phyloP scores from a whole-genome alignment of 1,139 yeast species.

The Komagataea norvegica region DNA sequence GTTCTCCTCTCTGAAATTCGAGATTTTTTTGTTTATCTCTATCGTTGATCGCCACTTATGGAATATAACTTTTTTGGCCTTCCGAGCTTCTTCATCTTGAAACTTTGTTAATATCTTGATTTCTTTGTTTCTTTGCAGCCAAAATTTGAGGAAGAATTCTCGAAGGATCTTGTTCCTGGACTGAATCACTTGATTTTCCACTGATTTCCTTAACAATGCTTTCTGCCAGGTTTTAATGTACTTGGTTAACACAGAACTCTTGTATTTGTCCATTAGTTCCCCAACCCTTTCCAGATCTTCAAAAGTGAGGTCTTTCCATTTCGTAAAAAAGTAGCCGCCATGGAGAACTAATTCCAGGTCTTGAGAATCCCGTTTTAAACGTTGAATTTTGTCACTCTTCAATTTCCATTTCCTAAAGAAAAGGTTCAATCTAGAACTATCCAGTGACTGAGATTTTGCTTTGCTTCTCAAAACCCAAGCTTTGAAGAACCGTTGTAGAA shows the following conservation, averaged over 20 bases:
- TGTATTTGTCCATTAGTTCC: constrained; percentile 12
- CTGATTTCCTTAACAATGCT: constrained; percentile 11
- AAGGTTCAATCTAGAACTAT: neutral
- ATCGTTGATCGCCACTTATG: constrained; percentile 18
- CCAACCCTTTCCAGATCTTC: constrained; percentile 1
- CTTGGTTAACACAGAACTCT: constrained; percentile 11
- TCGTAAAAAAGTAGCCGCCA: constrained; percentile 23
- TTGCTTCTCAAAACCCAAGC: constrained; percentile 16
- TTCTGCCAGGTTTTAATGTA: constrained; percentile 16
- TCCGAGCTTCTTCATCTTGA: constrained; percentile 3
- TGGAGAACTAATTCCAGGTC: constrained; percentile 18
- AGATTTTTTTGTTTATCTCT: constrained; percentile 9
- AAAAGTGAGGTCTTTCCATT: constrained; percentile 22
- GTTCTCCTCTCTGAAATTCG: constrained; percentile 4
- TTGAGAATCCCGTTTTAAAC: constrained; percentile 17
- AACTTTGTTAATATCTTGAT: constrained; percentile 17
- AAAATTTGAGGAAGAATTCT: constrained; percentile 22
- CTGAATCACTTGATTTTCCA: constrained; percentile 16
- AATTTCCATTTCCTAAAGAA: constrained; percentile 17
- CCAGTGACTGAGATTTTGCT: neutral
- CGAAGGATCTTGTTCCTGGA: constrained; percentile 18
- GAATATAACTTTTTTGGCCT: constrained; percentile 7
- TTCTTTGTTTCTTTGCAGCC: constrained; percentile 25
- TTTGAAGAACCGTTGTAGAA: constrained; percentile 4
- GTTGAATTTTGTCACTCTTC: neutral